These are phyloP conservation scores for Kondoa malvinella DNA, from an alignment of 768 basidiomycete genomes.

Conservation along the genomic window DNA sequence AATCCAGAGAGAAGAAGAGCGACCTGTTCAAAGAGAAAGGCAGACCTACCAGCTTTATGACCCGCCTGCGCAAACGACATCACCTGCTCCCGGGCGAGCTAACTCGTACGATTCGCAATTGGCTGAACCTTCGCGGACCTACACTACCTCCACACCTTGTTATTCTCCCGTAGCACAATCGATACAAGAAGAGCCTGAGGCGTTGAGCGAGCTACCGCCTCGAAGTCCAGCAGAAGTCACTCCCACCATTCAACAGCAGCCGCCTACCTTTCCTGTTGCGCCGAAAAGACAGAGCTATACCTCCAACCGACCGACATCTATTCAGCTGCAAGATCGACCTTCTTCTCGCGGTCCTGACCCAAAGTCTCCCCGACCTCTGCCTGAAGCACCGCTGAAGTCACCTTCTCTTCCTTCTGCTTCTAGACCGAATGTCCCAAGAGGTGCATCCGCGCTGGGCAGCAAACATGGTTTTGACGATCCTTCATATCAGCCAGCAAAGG, in stretches of 20 bases:
- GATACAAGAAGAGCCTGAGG: neutral
- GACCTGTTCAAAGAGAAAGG: neutral
- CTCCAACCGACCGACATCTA: neutral
- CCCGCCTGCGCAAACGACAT: no score
- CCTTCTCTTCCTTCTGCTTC: neutral
- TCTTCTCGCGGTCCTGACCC: neutral
- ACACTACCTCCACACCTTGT: neutral
- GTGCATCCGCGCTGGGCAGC: conserved; percentile 1
- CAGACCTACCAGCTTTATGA: neutral
- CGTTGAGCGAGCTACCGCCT: neutral
- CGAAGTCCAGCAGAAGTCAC: neutral
- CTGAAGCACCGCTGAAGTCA: neutral
- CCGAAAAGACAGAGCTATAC: neutral
- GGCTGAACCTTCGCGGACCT: neutral
- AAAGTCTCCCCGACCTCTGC: neutral
- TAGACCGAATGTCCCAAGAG: neutral
- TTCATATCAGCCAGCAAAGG: neutral
- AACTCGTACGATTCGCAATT: no score
- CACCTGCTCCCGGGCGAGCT: no score
- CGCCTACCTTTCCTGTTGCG: neutral
- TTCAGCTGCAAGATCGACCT: neutral
- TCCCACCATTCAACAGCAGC: neutral
- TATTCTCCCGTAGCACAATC: neutral
- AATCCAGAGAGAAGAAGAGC: no score
- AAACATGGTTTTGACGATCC: conserved; percentile 6